A percentile compares a stretch with the other conserved stretches of the same genome.
Conservation (phyloP, 495 filamentous ascomycete species). For the Neurospora sp. region DNA sequence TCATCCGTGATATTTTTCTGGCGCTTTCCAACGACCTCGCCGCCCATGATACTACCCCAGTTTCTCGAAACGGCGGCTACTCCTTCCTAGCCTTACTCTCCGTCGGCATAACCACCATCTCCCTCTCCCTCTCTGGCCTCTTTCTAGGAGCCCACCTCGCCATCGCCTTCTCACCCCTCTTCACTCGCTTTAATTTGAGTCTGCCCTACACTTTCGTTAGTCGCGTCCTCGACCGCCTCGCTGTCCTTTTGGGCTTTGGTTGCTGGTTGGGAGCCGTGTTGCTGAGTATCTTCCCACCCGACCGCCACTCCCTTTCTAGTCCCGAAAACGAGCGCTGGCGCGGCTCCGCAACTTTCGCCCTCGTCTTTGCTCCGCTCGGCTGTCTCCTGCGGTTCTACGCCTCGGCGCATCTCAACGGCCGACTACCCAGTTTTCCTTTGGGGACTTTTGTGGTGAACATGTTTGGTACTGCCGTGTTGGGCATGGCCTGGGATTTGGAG, state of each 20-base stretch:
- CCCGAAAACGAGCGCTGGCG: slow-evolving; percentile 46
- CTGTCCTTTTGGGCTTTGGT: slow-evolving; percentile 54
- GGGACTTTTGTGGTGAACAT: slow-evolving; percentile 86
- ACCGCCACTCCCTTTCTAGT: slow-evolving; percentile 16
- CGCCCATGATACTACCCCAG: slow-evolving; percentile 2
- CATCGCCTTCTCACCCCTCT: slow-evolving; percentile 39
- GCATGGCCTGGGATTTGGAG: slow-evolving; percentile 65
- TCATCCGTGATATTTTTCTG: slow-evolving; percentile 79
- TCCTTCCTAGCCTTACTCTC: slow-evolving; percentile 70
- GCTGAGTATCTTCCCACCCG: slow-evolving; percentile 64
- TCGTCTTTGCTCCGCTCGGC: slow-evolving; percentile 79
- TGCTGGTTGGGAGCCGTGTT: slow-evolving; percentile 74
- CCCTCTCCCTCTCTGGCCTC: slow-evolving; percentile 57
- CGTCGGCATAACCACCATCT: slow-evolving; percentile 56
- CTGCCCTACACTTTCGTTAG: slow-evolving; percentile 49
- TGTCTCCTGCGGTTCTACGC: slow-evolving; percentile 66
- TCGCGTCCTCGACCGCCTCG: slow-evolving; percentile 49
- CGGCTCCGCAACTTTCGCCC: slow-evolving; percentile 59
- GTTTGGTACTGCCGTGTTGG: slow-evolving; percentile 53
- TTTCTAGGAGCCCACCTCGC: slow-evolving; percentile 72
- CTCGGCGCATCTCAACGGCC: slow-evolving; percentile 56
- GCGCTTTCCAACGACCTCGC: slow-evolving; percentile 59
- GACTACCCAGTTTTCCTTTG: slow-evolving; percentile 63
- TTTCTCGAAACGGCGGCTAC: slow-evolving; percentile 62
- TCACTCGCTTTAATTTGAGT: slow-evolving; percentile 33